phyloP scores from a whole-genome alignment of 192 early-diverging fungal species.

The Gryganskiella cystojenkinii region DNA sequence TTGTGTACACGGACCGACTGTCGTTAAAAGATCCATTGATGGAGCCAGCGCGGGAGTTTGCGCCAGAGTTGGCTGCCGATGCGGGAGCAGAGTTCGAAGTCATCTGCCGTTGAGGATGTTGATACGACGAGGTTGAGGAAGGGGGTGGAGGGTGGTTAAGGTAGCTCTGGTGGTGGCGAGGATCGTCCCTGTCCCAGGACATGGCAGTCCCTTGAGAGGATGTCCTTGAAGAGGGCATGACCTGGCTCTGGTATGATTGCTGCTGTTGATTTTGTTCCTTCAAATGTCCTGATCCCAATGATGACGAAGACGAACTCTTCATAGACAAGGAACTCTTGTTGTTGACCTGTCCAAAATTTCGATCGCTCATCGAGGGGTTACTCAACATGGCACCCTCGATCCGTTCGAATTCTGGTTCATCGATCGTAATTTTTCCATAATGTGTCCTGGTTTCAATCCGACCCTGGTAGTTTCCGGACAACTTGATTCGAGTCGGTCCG shows the following conservation, averaged over 20 bases:
- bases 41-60: conserved; percentile 28
- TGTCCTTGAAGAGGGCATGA: conserved; percentile 26
- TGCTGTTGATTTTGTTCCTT: too few relatives aligned
- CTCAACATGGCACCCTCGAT: conserved; percentile 35
- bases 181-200: conserved; percentile 28
- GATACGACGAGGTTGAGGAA: background rate
- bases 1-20: conserved; percentile 24
- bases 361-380: conserved; percentile 33
- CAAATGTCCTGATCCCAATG: too few relatives aligned
- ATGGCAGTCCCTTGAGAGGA: conserved; percentile 31
- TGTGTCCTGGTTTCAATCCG: conserved; percentile 39
- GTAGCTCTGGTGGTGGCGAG: conserved; percentile 33
- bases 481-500: conserved; percentile 27
- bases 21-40: conserved; percentile 26
- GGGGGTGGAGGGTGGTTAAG: conserved; percentile 21
- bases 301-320: too few relatives aligned
- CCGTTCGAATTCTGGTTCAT: conserved; percentile 47
- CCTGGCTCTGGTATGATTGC: conserved; percentile 10
- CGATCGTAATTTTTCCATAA: conserved; percentile 41
- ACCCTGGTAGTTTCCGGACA: conserved; percentile 51
- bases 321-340: too few relatives aligned
- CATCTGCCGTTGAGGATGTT: background rate
- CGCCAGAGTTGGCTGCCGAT: conserved; percentile 8
- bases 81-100: conserved; percentile 15
- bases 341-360: conserved; percentile 3